These are phyloP conservation scores for Carex parvula DNA, from an alignment of 176 grass and related monocot genomes.

Conservation along the genomic window DNA sequence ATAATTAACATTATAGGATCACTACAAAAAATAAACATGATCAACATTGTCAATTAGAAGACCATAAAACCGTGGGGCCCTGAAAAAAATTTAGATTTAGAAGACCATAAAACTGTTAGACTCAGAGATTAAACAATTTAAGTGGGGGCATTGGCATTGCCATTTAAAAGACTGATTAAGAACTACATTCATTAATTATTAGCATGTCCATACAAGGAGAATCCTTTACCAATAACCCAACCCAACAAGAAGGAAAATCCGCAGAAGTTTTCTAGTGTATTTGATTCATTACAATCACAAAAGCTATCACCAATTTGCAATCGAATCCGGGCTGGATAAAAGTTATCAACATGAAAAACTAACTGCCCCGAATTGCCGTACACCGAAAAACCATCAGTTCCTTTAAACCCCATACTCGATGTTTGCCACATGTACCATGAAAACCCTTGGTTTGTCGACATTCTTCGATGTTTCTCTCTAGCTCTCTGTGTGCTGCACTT, in stretches of 20 bases:
- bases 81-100: too few species aligned
- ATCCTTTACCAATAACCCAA: too few species aligned
- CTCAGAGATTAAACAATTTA: too few species aligned
- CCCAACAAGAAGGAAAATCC: neutral
- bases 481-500: neutral
- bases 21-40: too few species aligned
- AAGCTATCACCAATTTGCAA: slow-evolving; percentile 51
- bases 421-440: slow-evolving; percentile 28
- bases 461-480: neutral
- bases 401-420: slow-evolving; percentile 40
- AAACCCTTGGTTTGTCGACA: neutral
- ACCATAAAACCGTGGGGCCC: too few species aligned
- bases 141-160: too few species aligned
- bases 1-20: too few species aligned
- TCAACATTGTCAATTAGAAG: too few species aligned
- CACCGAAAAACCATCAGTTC: slow-evolving; percentile 41
- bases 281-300: slow-evolving; percentile 68
- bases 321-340: slow-evolving; percentile 46
- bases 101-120: too few species aligned
- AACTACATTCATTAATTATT: neutral
- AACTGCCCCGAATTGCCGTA: slow-evolving; percentile 2
- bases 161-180: too few species aligned
- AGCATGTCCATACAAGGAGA: neutral
- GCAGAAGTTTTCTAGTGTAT: slow-evolving; percentile 21
- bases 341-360: neutral